Conservation (phyloP, 106 monocot genomes). For the Allium fistulosum region DNA sequence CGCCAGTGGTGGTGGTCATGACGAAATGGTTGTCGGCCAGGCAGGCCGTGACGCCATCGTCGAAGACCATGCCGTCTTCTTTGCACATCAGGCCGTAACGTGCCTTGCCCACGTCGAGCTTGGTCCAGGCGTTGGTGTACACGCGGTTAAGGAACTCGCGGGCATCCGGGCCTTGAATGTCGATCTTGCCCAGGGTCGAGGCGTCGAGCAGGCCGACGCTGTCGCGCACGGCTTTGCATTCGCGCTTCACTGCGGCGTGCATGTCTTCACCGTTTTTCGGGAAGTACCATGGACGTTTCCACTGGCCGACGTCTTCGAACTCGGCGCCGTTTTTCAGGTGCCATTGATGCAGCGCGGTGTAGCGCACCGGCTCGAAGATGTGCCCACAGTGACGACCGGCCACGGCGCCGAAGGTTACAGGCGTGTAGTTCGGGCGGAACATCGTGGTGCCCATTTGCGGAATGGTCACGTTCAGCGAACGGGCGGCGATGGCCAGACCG, state of each 20-base stretch:
- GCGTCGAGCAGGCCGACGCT: neutral
- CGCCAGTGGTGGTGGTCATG: neutral
- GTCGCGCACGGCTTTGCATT: no score
- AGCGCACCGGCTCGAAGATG: neutral
- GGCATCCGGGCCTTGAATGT: neutral
- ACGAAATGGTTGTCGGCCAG: neutral
- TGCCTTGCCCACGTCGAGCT: neutral
- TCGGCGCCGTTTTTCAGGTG: neutral
- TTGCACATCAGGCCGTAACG: neutral
- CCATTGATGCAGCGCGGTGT: neutral
- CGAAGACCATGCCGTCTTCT: neutral
- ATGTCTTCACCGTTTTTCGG: neutral
- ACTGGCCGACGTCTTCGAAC: neutral
- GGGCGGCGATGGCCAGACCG: neutral
- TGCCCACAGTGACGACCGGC: neutral
- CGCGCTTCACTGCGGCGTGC: no score
- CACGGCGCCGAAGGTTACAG: neutral
- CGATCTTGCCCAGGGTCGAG: neutral
- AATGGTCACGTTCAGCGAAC: neutral
- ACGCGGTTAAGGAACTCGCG: neutral
- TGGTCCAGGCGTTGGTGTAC: neutral
- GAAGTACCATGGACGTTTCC: neutral
- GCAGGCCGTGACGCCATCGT: neutral
- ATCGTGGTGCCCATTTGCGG: neutral
- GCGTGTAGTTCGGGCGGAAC: neutral